These are phyloP conservation scores for Cercospora canescens DNA, from an alignment of 2,329 filamentous ascomycete genomes.

Conservation along the genomic window DNA sequence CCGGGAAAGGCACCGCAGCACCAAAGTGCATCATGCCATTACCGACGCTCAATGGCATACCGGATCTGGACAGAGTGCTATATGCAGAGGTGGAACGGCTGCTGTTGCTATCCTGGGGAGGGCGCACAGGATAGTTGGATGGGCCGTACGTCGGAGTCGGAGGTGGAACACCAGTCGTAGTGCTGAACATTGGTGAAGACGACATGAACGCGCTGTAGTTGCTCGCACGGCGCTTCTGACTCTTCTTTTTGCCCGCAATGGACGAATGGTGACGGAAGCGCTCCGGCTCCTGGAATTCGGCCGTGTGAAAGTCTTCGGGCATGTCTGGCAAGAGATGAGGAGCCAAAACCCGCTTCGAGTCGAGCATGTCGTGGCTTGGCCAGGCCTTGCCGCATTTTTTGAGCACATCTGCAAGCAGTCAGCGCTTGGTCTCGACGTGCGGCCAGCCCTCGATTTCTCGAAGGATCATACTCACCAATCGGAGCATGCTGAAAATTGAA, in stretches of 20 bases:
- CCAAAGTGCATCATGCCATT: background rate
- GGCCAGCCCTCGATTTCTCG: background rate
- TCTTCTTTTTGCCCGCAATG: background rate
- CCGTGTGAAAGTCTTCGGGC: background rate
- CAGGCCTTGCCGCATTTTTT: slow-evolving; percentile 75
- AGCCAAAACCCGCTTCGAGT: background rate
- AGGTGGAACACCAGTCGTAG: slow-evolving; percentile 21
- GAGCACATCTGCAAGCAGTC: slow-evolving; percentile 60
- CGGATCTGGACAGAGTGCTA: slow-evolving; percentile 18
- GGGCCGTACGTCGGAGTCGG: slow-evolving; percentile 19
- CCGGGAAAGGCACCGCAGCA: background rate
- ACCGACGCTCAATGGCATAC: slow-evolving; percentile 13
- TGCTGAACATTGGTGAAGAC: slow-evolving; percentile 4
- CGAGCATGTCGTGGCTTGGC: slow-evolving; percentile 60
- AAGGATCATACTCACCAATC: slow-evolving; percentile 55
- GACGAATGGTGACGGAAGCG: slow-evolving; percentile 1
- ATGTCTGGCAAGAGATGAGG: slow-evolving; percentile 1
- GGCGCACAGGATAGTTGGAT: background rate
- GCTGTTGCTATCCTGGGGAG: slow-evolving; percentile 6
- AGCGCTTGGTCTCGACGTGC: background rate
- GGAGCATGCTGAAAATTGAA: slow-evolving; percentile 89
- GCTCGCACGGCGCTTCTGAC: background rate
- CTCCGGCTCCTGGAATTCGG: background rate
- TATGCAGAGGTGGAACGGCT: slow-evolving; percentile 28
- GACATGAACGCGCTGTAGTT: slow-evolving; percentile 6